Percentiles rank a stretch among this genome's conserved stretches.
These are phyloP conservation scores for Paxillus ammoniavirescens DNA, from an alignment of 768 basidiomycete species.

Conservation along the genomic window DNA sequence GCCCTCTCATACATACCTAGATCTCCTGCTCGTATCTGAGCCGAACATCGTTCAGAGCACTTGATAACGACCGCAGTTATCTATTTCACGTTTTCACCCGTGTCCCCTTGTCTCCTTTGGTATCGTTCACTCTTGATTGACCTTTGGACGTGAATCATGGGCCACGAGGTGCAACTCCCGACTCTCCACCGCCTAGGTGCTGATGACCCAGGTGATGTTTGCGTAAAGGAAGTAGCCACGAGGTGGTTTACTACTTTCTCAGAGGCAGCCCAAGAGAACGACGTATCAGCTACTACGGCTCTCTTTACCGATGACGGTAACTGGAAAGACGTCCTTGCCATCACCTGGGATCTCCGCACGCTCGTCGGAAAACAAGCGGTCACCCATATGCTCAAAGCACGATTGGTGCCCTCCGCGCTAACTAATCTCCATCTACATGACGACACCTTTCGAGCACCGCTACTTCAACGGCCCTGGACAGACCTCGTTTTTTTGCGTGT, in stretches of 20 bases:
- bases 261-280: conserved; percentile 7
- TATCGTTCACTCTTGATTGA: not conserved
- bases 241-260: conserved; percentile 29
- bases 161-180: conserved; percentile 16
- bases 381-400: conserved; percentile 33
- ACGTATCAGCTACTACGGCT: conserved; percentile 17
- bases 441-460: conserved; percentile 11
- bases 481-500: conserved; percentile 56
- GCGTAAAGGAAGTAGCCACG: conserved; percentile 20
- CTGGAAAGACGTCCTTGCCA: conserved; percentile 47
- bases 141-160: conserved; percentile 1
- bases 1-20: too few species aligned
- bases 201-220: conserved; percentile 17
- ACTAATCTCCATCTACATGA: conserved; percentile 22
- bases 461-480: conserved; percentile 38
- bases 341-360: conserved; percentile 52
- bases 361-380: conserved; percentile 35
- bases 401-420: conserved; percentile 19
- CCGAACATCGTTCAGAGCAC: not conserved
- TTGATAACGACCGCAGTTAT: not conserved
- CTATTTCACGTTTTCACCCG: not conserved
- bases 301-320: conserved; percentile 32
- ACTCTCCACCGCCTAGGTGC: conserved; percentile 28
- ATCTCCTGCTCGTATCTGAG: too few species aligned
- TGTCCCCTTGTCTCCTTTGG: not conserved